phyloP scores from a whole-genome alignment of 306 rosid genomes.

The Castanea mollissima region DNA sequence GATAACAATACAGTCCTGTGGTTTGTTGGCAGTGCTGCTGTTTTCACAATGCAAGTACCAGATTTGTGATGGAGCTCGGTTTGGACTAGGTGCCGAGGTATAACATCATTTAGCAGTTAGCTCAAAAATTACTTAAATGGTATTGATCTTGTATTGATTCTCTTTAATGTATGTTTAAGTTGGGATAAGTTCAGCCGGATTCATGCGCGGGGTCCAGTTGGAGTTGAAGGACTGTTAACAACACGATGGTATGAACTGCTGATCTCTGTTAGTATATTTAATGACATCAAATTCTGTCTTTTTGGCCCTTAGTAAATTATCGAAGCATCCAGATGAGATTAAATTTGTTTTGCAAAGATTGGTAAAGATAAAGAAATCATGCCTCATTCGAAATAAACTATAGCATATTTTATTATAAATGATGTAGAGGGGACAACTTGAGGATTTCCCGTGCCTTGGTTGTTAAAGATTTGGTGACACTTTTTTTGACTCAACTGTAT shows the following conservation, averaged over 20 bases:
- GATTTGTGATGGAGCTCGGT: conserved; percentile 95
- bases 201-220: conserved; percentile 98
- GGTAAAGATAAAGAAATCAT: background rate
- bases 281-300: conserved; percentile 5
- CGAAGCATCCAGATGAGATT: background rate
- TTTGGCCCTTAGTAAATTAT: background rate
- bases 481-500: no score
- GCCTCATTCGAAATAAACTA: background rate
- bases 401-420: background rate
- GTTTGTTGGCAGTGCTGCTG: conserved; percentile 80
- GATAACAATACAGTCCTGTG: background rate
- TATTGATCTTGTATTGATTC: conserved; percentile 13
- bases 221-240: conserved; percentile 94
- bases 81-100: conserved; percentile 99
- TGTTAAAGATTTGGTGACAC: background rate
- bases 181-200: conserved; percentile 94
- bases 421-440: background rate
- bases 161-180: conserved; percentile 47
- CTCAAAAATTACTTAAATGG: background rate
- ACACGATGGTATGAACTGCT: conserved; percentile 71
- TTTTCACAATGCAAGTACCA: conserved; percentile 94
- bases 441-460: background rate
- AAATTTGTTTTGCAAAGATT: background rate
- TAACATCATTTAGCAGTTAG: conserved; percentile 3
- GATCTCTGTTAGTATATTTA: conserved; percentile 4